These are phyloP conservation scores for Sutorius eximius DNA, from an alignment of 1,284 basidiomycete genomes.

Conservation along the genomic window DNA sequence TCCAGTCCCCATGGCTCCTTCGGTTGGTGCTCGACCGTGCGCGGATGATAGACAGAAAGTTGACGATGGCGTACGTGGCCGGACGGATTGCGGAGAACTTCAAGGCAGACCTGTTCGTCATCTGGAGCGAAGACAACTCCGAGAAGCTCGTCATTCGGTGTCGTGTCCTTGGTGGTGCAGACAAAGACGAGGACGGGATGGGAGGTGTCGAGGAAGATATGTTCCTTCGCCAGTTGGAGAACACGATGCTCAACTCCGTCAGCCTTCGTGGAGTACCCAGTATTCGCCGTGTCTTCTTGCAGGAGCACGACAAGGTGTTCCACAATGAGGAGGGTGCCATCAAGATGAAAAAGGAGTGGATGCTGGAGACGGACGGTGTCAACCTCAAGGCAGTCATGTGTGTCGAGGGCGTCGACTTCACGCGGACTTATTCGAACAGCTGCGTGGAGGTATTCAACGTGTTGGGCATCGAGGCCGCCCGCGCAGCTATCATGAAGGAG, in stretches of 20 bases:
- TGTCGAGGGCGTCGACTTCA: slow-evolving; percentile 92
- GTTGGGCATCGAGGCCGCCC: slow-evolving; percentile 97
- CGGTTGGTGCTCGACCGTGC: slow-evolving; percentile 96
- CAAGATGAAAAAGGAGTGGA: slow-evolving; percentile 83
- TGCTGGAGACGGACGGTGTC: slow-evolving; percentile 95
- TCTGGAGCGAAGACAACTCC: slow-evolving; percentile 98
- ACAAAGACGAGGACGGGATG: slow-evolving; percentile 87
- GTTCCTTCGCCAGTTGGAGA: slow-evolving; percentile 94
- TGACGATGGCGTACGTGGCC: slow-evolving; percentile 95
- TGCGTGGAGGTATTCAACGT: slow-evolving; percentile 95
- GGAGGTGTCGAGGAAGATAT: slow-evolving; percentile 88
- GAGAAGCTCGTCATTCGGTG: slow-evolving; percentile 97
- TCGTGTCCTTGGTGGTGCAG: slow-evolving; percentile 85
- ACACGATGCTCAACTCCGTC: slow-evolving; percentile 96
- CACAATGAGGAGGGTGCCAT: slow-evolving; percentile 68
- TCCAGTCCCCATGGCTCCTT: slow-evolving; percentile 96
- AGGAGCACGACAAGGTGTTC: slow-evolving; percentile 81
- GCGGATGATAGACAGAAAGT: slow-evolving; percentile 96
- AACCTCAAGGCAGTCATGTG: slow-evolving; percentile 94
- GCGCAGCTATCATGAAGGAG: slow-evolving; percentile 92
- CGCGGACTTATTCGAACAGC: slow-evolving; percentile 94
- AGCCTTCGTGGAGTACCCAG: slow-evolving; percentile 90
- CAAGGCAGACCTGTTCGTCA: slow-evolving; percentile 96
- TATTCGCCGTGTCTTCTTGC: slow-evolving; percentile 93
- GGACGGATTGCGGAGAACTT: slow-evolving; percentile 93